These are phyloP conservation scores for Terfezia claveryi DNA, from an alignment of 495 filamentous ascomycete genomes.

Conservation along the genomic window DNA sequence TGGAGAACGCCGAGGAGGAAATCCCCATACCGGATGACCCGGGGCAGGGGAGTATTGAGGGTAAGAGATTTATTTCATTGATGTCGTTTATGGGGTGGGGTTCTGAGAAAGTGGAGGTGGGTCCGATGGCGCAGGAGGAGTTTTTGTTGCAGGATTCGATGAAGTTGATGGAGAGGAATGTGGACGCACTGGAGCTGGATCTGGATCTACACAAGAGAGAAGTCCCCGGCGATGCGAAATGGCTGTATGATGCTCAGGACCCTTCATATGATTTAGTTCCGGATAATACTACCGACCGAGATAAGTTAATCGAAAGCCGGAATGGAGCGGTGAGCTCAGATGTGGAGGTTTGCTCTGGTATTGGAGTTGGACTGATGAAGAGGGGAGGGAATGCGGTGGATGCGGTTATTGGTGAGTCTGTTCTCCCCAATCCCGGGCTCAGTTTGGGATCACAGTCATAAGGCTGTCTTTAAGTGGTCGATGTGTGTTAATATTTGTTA, in stretches of 20 bases:
- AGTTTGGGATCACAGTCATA: too few species aligned
- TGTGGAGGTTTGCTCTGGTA: constrained; percentile 13
- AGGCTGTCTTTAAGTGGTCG: neutral
- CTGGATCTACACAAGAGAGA: neutral
- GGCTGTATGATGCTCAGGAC: neutral
- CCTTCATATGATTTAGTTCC: constrained; percentile 1
- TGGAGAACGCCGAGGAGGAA: neutral
- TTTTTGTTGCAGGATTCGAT: neutral
- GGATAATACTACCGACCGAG: neutral
- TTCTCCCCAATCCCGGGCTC: neutral
- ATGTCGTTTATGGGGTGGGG: neutral
- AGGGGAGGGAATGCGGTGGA: constrained; percentile 18
- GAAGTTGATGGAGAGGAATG: neutral
- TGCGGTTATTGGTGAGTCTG: constrained; percentile 12
- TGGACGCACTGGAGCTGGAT: neutral
- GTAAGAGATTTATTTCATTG: neutral
- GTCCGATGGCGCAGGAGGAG: too few species aligned
- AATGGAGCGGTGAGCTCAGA: constrained; percentile 16
- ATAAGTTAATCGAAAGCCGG: constrained; percentile 1
- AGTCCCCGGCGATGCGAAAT: neutral
- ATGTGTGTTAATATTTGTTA: neutral
- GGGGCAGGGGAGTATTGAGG: neutral
- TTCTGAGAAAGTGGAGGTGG: too few species aligned
- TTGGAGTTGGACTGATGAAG: constrained; percentile 15
- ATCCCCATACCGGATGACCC: neutral